These are phyloP conservation scores for Trametes pubescens DNA, from an alignment of 1,284 basidiomycete genomes.

Conservation along the genomic window DNA sequence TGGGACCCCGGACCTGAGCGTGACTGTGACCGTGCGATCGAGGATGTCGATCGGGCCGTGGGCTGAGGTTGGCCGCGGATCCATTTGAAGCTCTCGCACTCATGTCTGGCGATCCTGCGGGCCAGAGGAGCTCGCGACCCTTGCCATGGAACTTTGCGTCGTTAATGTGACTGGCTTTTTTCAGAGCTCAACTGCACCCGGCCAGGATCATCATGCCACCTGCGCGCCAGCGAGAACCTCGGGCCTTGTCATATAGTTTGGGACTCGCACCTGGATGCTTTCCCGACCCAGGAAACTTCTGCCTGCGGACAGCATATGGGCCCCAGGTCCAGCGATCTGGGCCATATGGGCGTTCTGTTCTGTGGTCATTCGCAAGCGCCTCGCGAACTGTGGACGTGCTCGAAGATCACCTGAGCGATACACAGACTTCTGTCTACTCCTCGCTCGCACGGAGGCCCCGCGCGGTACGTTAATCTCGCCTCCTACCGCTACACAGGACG, in stretches of 20 bases:
- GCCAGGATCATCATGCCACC: constrained; percentile 3
- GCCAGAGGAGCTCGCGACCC: neutral
- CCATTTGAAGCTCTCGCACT: neutral
- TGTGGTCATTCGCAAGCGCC: constrained; percentile 2
- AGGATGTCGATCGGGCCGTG: neutral
- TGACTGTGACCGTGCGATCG: constrained; percentile 15
- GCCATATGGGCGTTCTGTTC: neutral
- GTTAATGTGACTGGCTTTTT: neutral
- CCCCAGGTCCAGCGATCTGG: constrained; percentile 17
- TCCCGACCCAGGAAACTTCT: neutral
- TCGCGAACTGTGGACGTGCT: constrained; percentile 1
- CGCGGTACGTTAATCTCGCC: constrained; percentile 18
- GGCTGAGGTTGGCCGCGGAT: neutral
- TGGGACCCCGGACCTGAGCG: neutral
- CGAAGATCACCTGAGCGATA: constrained; percentile 26
- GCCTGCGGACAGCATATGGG: constrained; percentile 1
- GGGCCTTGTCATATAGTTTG: constrained; percentile 14
- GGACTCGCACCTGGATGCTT: constrained; percentile 17
- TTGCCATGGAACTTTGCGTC: neutral
- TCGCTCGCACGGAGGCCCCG: constrained; percentile 20
- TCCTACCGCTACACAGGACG: neutral
- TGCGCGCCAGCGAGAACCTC: constrained; percentile 20
- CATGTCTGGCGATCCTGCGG: neutral
- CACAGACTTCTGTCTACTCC: constrained; percentile 13
- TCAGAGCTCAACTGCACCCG: neutral